A percentile compares a stretch with the other conserved stretches of the same genome.
phyloP scores from a whole-genome alignment of 2,329 filamentous ascomycete genomes.

The Akanthomyces muscarius region DNA sequence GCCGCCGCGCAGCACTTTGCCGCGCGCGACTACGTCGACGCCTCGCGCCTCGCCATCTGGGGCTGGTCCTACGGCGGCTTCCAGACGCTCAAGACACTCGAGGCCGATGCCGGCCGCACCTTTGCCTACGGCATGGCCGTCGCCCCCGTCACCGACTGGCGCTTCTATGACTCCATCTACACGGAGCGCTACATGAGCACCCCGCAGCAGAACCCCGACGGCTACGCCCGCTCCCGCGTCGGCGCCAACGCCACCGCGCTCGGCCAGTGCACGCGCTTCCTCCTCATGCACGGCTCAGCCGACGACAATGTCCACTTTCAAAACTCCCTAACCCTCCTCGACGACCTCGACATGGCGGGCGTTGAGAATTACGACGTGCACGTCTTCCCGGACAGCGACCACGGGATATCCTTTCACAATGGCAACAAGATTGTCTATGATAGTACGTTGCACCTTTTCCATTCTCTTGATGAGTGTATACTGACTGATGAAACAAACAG shows the following conservation, averaged over 20 bases:
- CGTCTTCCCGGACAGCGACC: constrained; percentile 93
- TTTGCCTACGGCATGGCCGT: constrained; percentile 98
- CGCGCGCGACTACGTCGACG: constrained; percentile 76
- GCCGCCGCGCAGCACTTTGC: constrained; percentile 83
- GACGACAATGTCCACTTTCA: constrained; percentile 99
- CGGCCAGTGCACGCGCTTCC: constrained; percentile 73
- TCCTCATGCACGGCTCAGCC: constrained; percentile 93
- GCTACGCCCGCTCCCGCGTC: constrained; percentile 74
- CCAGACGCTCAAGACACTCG: constrained; percentile 89
- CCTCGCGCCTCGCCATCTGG: constrained; percentile 84
- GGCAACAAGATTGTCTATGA: constrained; percentile 89
- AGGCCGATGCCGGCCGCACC: constrained; percentile 81
- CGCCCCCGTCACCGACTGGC: constrained; percentile 97
- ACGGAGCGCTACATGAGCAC: constrained; percentile 97
- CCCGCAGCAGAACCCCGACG: constrained; percentile 72
- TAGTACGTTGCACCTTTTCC: constrained; percentile 56
- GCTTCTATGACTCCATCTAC: constrained; percentile 91
- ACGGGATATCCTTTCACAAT: constrained; percentile 92
- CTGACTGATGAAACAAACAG: constrained; percentile 37
- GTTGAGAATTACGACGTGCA: constrained; percentile 96
- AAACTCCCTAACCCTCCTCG: constrained; percentile 82
- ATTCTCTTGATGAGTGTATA: neutral
- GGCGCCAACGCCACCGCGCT: constrained; percentile 66
- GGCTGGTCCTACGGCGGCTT: constrained; percentile 98
- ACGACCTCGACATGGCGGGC: constrained; percentile 74